Conservation (phyloP, 2,329 filamentous ascomycete species). For the Gliomastix tumulicola region DNA sequence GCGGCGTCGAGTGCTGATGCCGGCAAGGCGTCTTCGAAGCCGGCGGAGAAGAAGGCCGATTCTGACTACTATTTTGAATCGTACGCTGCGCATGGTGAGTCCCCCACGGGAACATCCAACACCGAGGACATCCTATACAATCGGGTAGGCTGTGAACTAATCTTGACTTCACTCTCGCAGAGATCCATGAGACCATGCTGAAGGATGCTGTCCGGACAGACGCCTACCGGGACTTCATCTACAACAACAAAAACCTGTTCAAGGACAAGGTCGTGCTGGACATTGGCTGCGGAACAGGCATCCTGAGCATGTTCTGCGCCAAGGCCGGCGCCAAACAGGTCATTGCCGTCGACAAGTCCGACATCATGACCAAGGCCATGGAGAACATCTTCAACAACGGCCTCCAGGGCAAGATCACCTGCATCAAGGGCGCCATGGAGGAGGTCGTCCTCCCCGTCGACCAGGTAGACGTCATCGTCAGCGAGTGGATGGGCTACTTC, state of each 20-base stretch:
- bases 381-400: conserved; percentile 81
- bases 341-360: conserved; percentile 86
- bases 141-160: background rate
- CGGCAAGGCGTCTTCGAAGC: too few species aligned
- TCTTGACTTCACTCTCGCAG: conserved; percentile 31
- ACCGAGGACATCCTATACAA: background rate
- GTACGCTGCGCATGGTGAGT: conserved; percentile 50
- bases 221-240: conserved; percentile 91
- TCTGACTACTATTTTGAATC: conserved; percentile 52
- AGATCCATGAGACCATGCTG: conserved; percentile 94
- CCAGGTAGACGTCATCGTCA: conserved; percentile 89
- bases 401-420: conserved; percentile 66
- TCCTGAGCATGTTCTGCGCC: conserved; percentile 91
- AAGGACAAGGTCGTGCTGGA: conserved; percentile 82
- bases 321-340: conserved; percentile 81
- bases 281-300: conserved; percentile 82
- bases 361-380: conserved; percentile 79
- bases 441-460: conserved; percentile 72
- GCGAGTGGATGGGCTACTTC: conserved; percentile 97
- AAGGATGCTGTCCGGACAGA: conserved; percentile 86
- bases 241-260: conserved; percentile 83
- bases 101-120: background rate
- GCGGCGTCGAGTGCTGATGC: conserved; percentile 13
- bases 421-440: conserved; percentile 79
- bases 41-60: conserved; percentile 20